A percentile compares a stretch with the other conserved stretches of the same genome.
These are phyloP conservation scores for Quillaja saponaria DNA, from an alignment of 306 rosid species.

Conservation along the genomic window DNA sequence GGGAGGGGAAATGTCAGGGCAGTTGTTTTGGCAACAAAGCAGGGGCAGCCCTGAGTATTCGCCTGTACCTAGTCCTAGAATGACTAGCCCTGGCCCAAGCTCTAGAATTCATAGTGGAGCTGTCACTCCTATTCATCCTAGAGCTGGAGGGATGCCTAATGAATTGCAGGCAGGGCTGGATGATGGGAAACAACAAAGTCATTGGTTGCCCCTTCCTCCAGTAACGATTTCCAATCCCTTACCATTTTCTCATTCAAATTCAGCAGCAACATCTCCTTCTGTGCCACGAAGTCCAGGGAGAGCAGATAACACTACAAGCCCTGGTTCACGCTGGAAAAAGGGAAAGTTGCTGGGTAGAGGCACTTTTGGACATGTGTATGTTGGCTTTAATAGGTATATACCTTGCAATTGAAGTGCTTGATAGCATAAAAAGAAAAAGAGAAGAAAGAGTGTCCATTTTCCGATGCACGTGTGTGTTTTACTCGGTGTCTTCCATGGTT, in stretches of 20 bases:
- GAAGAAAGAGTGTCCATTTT: background rate
- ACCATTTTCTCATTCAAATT: conserved; percentile 86
- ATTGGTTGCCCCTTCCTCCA: conserved; percentile 97
- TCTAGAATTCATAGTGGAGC: conserved; percentile 99
- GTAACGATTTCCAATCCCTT: conserved; percentile 55
- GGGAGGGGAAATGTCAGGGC: conserved; percentile 96
- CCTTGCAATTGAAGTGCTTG: conserved; percentile 21
- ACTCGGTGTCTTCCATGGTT: background rate
- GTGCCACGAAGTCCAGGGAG: conserved; percentile 99
- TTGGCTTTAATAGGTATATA: conserved; percentile 83
- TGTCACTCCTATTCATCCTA: conserved; percentile 95
- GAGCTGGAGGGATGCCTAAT: conserved; percentile 66
- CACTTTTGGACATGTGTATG: conserved; percentile 95
- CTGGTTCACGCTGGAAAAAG: conserved; percentile 95
- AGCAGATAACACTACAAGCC: conserved; percentile 81
- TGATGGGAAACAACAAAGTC: conserved; percentile 88
- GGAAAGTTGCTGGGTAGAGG: conserved; percentile 96
- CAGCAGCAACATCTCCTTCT: conserved; percentile 95
- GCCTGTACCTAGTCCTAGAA: conserved; percentile 62
- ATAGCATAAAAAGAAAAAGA: background rate
- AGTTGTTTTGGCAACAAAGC: conserved; percentile 62
- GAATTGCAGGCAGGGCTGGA: conserved; percentile 83
- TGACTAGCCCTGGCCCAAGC: conserved; percentile 84
- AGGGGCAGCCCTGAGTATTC: conserved; percentile 73
- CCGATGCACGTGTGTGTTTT: background rate